Conservation (phyloP, 176 grass and related monocot species). For the Ampelocalamus luodianensis region DNA sequence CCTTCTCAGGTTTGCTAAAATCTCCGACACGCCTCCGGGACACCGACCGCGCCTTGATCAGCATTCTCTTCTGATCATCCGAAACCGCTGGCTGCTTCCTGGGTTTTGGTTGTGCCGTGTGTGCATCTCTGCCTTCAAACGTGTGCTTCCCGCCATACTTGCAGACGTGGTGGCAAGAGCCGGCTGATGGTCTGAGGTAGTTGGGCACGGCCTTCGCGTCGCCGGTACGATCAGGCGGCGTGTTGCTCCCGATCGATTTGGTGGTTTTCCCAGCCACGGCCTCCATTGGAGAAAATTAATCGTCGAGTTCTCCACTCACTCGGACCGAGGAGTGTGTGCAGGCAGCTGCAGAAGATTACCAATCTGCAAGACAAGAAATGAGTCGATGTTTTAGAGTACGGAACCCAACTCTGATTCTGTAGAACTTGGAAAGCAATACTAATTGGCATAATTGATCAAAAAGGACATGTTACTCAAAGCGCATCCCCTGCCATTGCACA, state of each 20-base stretch:
- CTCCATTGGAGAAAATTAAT: constrained; percentile 16
- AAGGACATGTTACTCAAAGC: background rate
- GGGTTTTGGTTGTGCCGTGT: background rate
- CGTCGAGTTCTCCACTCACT: background rate
- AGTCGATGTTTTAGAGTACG: no score
- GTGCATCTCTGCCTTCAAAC: constrained; percentile 39
- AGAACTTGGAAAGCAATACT: background rate
- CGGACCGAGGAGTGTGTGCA: background rate
- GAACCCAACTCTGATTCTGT: background rate
- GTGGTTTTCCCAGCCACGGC: background rate
- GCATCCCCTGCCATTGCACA: no score
- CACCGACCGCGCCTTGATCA: constrained; percentile 50
- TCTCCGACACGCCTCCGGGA: constrained; percentile 50
- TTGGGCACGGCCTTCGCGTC: constrained; percentile 39
- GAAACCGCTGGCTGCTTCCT: constrained; percentile 31
- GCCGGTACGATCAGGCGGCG: background rate
- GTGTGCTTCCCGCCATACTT: constrained; percentile 60
- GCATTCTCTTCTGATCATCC: constrained; percentile 14
- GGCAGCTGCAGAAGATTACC: background rate
- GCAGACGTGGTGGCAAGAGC: constrained; percentile 73
- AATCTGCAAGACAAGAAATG: constrained; percentile 15
- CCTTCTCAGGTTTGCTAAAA: constrained; percentile 27
- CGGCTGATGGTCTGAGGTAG: constrained; percentile 61
- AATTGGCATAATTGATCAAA: background rate
- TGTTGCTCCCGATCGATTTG: background rate